phyloP scores from a whole-genome alignment of 306 rosid species.

The Fagus sylvatica region DNA sequence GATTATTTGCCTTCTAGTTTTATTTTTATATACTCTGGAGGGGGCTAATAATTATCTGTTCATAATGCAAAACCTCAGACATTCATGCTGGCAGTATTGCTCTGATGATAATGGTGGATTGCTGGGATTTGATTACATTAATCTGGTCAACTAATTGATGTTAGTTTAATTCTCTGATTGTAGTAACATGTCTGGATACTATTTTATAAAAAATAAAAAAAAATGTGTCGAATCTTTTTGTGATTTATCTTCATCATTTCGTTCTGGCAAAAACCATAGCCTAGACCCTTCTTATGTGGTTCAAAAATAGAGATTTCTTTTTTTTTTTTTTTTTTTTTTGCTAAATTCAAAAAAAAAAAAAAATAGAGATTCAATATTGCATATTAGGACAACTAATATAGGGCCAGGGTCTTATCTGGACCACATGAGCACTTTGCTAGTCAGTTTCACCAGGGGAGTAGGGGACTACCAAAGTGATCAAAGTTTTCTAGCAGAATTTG shows the following conservation, averaged over 20 bases:
- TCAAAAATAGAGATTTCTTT: background rate
- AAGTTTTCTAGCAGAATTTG: background rate
- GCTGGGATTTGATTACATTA: slow-evolving; percentile 14
- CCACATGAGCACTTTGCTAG: background rate
- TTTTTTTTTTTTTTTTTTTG: too few species aligned
- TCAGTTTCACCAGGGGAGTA: background rate
- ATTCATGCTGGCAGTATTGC: slow-evolving; percentile 11
- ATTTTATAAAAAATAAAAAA: background rate
- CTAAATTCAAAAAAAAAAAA: background rate
- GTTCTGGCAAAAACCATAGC: background rate
- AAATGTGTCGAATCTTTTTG: slow-evolving; percentile 4
- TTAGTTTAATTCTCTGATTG: background rate
- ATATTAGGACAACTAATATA: background rate
- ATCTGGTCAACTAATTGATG: slow-evolving; percentile 15
- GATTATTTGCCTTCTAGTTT: background rate
- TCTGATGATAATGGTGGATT: background rate
- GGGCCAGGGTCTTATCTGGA: background rate
- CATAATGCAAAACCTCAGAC: background rate
- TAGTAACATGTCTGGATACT: slow-evolving; percentile 1
- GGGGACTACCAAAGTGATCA: background rate
- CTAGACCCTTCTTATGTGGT: background rate
- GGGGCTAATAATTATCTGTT: background rate
- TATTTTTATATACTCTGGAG: background rate
- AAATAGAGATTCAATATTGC: background rate
- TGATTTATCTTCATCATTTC: background rate